Evolutionary conservation across 805 yeast genomes (phyloP), one percentile per base, ranked within the genome.

Genomic region (Clavispora phyllophila): DNA sequence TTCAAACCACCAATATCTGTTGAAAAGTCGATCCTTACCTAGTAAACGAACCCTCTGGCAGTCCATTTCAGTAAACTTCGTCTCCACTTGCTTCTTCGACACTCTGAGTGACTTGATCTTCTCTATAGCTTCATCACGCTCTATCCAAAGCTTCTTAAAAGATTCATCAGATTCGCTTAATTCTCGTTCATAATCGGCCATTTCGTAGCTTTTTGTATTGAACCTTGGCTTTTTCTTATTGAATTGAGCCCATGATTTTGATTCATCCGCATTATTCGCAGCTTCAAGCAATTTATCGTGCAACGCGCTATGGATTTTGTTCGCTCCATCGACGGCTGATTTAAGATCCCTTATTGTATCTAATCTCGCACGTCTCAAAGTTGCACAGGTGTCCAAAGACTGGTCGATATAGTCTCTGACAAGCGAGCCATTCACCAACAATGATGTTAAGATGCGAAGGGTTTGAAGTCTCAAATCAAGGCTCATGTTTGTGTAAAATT

Each of bases 1-100:
- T 56, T 91, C 98, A 57, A 89, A 81, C 96, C 96, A 93, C 95
- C 96, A 93, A 60, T 91, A 93, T 50, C 90, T 72, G 65, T 93
- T 93, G 60, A 72, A 89, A 45, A 78, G 76, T 39, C 96, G 68
- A 61, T 93, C 99, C 45, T 81, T 75, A 2, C 99, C 99, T 22
- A 93, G 66, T 24, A 79, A 71, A 42, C 77, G 76, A 37, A 89
- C 73, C 44, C 98, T 66, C 58, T 88, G 96, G 46, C 83, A 73
- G 55, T 90, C 96, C 38, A 79, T 65, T 51, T 82, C 88, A 36
- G 74, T 73, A 19, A 93, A 66, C 44, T 78, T 70, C 46, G 68
- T 73, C 53, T 87, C 96, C 14, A 81, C 63, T 28, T 71, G 70
- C 32, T 68, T 66, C 56, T 78, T 80, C 37, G 73, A 71, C 5